A percentile compares a stretch with the other conserved stretches of the same genome.
phyloP scores from a whole-genome alignment of 139 green algal genomes.

The Haematococcus sp. region DNA sequence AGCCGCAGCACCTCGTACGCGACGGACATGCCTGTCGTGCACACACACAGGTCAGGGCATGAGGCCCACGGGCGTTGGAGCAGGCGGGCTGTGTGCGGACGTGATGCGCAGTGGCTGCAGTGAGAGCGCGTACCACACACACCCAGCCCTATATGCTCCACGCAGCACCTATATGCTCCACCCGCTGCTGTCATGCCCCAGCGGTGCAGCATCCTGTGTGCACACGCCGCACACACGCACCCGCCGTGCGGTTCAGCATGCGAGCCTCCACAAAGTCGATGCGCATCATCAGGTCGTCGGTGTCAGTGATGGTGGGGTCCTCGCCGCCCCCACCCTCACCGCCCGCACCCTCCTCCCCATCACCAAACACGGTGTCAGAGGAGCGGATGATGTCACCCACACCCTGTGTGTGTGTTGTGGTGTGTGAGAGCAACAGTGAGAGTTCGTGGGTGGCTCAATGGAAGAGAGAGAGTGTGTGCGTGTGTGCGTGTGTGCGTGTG shows the following conservation, averaged over 20 bases:
- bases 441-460: no score
- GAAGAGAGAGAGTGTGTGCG: no score
- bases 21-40: conserved; percentile 19
- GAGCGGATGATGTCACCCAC: conserved; percentile 19
- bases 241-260: conserved; percentile 27
- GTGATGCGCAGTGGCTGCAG: not conserved
- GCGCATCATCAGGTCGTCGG: not conserved
- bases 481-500: no score
- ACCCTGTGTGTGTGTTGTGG: no score
- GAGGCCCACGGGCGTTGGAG: no score
- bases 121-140: not conserved
- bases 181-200: no score
- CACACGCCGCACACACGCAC: no score
- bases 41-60: no score
- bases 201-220: no score
- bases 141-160: no score
- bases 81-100: not conserved
- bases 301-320: not conserved
- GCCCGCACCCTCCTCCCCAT: not conserved
- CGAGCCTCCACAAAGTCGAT: conserved; percentile 19
- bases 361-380: conserved; percentile 16
- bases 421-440: no score
- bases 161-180: no score
- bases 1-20: conserved; percentile 15
- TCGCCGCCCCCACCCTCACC: not conserved